Evolutionary conservation across 148 eudicot genomes (phyloP).

Genomic region (Chenopodium berlandieri): DNA sequence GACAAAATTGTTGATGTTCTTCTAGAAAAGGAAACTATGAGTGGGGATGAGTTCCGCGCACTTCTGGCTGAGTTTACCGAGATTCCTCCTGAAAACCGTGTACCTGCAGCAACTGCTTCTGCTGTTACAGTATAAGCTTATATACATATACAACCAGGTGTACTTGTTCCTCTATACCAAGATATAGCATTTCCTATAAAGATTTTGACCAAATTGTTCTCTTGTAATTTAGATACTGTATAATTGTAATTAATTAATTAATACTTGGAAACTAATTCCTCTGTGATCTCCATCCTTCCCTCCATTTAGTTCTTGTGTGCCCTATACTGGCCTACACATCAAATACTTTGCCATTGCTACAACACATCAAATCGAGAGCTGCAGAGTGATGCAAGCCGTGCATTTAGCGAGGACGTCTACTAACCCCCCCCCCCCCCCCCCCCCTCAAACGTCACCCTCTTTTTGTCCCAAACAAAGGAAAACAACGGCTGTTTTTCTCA

Average conservation of each 20-base stretch:
- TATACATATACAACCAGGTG: slow-evolving; percentile 2
- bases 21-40: slow-evolving; percentile 85
- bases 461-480: too few species aligned
- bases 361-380: too few species aligned
- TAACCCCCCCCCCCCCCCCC: too few species aligned
- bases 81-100: slow-evolving; percentile 85
- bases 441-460: too few species aligned
- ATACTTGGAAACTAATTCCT: slow-evolving; percentile 1
- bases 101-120: slow-evolving; percentile 38
- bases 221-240: slow-evolving; percentile 26
- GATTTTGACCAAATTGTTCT: slow-evolving; percentile 13
- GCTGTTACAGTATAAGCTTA: slow-evolving; percentile 58
- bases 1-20: slow-evolving; percentile 96
- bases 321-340: background rate
- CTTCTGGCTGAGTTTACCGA: slow-evolving; percentile 80
- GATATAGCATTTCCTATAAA: slow-evolving; percentile 19
- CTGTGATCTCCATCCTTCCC: background rate
- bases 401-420: too few species aligned
- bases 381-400: too few species aligned
- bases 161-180: slow-evolving; percentile 12
- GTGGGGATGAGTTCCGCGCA: slow-evolving; percentile 94
- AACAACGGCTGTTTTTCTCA: too few species aligned
- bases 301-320: background rate
- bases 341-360: background rate
- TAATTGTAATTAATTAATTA: slow-evolving; percentile 29